phyloP scores from a whole-genome alignment of 169 alveolate genomes.

The Plasmodium adleri region DNA sequence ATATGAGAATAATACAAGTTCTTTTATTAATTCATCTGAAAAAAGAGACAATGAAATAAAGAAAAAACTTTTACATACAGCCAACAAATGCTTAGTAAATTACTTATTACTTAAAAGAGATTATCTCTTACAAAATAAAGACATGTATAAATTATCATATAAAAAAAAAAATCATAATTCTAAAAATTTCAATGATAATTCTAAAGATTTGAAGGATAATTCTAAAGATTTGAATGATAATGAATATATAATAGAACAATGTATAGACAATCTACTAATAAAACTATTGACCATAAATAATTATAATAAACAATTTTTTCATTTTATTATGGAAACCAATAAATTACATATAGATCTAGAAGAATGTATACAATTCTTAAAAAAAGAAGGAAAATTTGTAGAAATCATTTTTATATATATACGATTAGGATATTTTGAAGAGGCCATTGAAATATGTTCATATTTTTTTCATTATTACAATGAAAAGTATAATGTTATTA shows the following conservation, averaged over 20 bases:
- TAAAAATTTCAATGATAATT: not conserved
- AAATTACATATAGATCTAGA: conserved; percentile 15
- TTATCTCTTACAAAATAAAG: not conserved
- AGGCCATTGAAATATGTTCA: conserved; percentile 54
- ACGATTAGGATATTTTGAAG: conserved; percentile 26
- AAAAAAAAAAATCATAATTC: not conserved
- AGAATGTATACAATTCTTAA: conserved; percentile 42
- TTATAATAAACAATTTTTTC: not conserved
- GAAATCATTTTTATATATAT: conserved; percentile 25
- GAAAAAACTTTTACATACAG: conserved; percentile 16
- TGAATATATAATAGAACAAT: not conserved
- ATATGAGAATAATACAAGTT: not conserved
- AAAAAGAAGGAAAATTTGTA: conserved; percentile 4
- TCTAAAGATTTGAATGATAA: not conserved
- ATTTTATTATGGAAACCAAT: conserved; percentile 19
- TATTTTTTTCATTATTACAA: conserved; percentile 22
- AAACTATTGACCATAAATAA: conserved; percentile 25
- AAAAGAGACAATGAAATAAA: conserved; percentile 2
- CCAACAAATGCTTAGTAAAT: conserved; percentile 30
- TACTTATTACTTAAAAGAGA: conserved; percentile 23
- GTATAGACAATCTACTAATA: conserved; percentile 15
- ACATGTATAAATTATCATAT: not conserved
- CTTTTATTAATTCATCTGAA: not conserved
- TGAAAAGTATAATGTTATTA: not conserved
- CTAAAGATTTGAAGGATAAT: too few species aligned